These are phyloP conservation scores for Neltuma alba DNA, from an alignment of 306 rosid genomes.

Conservation along the genomic window DNA sequence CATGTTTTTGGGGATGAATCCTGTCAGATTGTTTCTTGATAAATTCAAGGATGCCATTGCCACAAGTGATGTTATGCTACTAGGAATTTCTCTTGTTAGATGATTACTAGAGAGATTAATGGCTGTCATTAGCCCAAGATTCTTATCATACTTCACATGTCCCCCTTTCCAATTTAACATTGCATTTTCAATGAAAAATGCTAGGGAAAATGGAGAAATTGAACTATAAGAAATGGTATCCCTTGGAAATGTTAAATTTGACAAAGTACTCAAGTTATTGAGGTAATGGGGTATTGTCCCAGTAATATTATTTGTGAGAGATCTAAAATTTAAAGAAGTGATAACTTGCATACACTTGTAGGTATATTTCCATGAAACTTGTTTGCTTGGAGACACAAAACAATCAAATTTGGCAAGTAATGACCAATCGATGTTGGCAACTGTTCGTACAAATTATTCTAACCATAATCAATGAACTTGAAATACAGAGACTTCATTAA, in stretches of 20 bases:
- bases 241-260: not conserved
- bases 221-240: too few species aligned
- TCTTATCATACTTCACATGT: not conserved
- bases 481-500: not conserved
- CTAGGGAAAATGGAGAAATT: rapidly evolving
- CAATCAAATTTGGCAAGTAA: not conserved
- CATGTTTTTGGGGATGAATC: not conserved
- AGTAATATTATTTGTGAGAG: not conserved
- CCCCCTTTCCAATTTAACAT: not conserved
- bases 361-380: not conserved
- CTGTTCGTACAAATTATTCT: not conserved
- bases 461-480: not conserved
- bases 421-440: not conserved
- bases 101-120: not conserved
- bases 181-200: not conserved
- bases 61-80: not conserved
- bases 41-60: not conserved
- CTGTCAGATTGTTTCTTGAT: not conserved
- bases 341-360: not conserved
- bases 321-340: not conserved
- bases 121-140: not conserved
- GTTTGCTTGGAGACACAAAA: not conserved
- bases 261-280: not conserved
- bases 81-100: not conserved
- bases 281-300: not conserved